Evolutionary conservation across 1,284 basidiomycete species (phyloP).

Genomic region (Irpex rosettiformis): DNA sequence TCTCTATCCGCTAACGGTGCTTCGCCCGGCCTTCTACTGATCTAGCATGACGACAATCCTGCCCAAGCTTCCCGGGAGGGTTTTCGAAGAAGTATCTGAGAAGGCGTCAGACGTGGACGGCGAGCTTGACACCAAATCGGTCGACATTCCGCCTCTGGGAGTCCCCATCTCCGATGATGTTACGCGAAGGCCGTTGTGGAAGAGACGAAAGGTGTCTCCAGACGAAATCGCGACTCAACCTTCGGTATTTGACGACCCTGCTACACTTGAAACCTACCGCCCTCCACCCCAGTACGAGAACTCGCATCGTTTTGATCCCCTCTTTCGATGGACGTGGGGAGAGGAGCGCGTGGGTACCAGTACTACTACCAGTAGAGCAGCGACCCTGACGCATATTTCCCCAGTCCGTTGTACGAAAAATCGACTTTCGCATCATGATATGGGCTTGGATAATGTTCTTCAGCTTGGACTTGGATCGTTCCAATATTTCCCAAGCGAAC

Average conservation of each 20-base stretch:
- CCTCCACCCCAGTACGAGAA: constrained; percentile 62
- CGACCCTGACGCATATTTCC: not conserved
- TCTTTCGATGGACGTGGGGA: constrained; percentile 64
- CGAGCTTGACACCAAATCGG: constrained; percentile 16
- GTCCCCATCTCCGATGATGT: constrained; percentile 18
- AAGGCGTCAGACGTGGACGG: constrained; percentile 6
- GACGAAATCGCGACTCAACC: constrained; percentile 33
- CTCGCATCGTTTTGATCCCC: constrained; percentile 60
- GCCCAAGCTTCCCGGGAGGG: constrained; percentile 2
- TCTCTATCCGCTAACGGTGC: not conserved
- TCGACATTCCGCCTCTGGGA: constrained; percentile 25
- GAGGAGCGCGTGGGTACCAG: constrained; percentile 53
- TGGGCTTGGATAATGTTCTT: constrained; percentile 69
- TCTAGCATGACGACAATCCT: constrained; percentile 23
- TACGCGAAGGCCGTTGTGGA: constrained; percentile 22
- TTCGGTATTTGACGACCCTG: constrained; percentile 44
- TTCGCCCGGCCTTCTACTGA: not conserved
- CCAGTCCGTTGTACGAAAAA: constrained; percentile 52
- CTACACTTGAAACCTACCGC: constrained; percentile 48
- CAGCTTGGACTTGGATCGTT: constrained; percentile 48
- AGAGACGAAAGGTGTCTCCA: constrained; percentile 22
- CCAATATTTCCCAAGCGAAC: constrained; percentile 61
- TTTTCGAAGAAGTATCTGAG: not conserved
- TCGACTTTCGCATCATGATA: constrained; percentile 60
- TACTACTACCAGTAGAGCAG: not conserved